phyloP scores from a whole-genome alignment of 2,329 filamentous ascomycete genomes.

The Alternaria sp. region DNA sequence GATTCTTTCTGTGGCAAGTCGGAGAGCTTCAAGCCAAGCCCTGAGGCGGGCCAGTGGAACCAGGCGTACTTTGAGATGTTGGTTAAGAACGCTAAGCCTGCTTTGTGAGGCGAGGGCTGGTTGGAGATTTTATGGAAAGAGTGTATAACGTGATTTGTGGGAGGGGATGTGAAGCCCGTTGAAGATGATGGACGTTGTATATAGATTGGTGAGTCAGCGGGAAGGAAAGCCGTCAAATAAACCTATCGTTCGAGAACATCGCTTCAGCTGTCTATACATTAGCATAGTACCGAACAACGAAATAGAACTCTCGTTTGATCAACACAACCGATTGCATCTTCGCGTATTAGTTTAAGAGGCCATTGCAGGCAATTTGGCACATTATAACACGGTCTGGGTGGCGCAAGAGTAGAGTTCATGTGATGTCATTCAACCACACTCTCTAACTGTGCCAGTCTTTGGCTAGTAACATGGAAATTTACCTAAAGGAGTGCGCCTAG shows the following conservation, averaged over 20 bases:
- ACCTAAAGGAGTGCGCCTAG: slow-evolving; percentile 4
- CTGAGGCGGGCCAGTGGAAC: slow-evolving; percentile 75
- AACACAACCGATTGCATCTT: not conserved
- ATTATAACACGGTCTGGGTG: not conserved
- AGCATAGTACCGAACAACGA: not conserved
- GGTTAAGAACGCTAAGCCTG: slow-evolving; percentile 51
- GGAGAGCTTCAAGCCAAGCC: slow-evolving; percentile 68
- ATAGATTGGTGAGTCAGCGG: slow-evolving; percentile 17
- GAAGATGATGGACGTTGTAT: slow-evolving; percentile 9
- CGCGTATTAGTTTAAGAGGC: too few species aligned
- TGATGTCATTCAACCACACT: not conserved
- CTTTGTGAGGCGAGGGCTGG: slow-evolving; percentile 35
- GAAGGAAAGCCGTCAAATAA: not conserved
- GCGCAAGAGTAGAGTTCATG: not conserved
- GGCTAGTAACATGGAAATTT: not conserved
- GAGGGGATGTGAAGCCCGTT: not conserved
- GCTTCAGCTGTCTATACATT: slow-evolving; percentile 9
- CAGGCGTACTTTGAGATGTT: slow-evolving; percentile 56
- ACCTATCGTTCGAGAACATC: slow-evolving; percentile 5
- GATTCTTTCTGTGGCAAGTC: slow-evolving; percentile 65
- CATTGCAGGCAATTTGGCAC: not conserved
- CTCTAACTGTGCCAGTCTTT: not conserved
- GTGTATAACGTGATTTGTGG: not conserved
- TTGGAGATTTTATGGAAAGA: not conserved
- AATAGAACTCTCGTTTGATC: not conserved